Evolutionary conservation across 1,284 basidiomycete species (phyloP).

Genomic region (Xerocomus cyaneibrunnescens): DNA sequence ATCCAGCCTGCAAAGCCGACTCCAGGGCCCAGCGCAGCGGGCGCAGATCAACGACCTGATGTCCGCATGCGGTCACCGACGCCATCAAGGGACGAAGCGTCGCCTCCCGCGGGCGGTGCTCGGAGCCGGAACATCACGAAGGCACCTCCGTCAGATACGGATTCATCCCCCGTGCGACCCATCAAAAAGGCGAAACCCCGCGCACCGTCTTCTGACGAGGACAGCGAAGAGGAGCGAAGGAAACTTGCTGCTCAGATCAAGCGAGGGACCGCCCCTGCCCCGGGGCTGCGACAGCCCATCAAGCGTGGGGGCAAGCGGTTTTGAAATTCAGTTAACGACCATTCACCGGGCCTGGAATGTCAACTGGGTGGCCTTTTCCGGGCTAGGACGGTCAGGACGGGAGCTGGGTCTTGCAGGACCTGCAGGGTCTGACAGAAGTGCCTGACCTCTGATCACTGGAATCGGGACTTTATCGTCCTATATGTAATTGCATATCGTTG

Average conservation of each 20-base stretch:
- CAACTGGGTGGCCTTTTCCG: not conserved
- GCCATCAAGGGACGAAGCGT: constrained; percentile 15
- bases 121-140: constrained; percentile 26
- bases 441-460: constrained; percentile 6
- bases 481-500: constrained; percentile 7
- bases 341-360: not conserved
- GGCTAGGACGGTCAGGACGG: not conserved
- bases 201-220: constrained; percentile 47
- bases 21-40: constrained; percentile 1
- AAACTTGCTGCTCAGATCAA: constrained; percentile 40
- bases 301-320: constrained; percentile 72
- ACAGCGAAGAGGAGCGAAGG: constrained; percentile 54
- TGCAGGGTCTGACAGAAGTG: constrained; percentile 18
- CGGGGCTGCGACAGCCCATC: constrained; percentile 64
- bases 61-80: constrained; percentile 25
- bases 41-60: constrained; percentile 15
- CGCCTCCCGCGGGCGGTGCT: constrained; percentile 17
- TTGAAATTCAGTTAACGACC: constrained; percentile 36
- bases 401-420: not conserved
- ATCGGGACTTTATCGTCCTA: constrained; percentile 2
- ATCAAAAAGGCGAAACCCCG: constrained; percentile 48
- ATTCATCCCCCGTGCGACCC: constrained; percentile 46
- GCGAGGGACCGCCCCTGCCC: constrained; percentile 35
- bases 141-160: constrained; percentile 40
- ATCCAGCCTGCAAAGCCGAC: constrained; percentile 1